phyloP scores from a whole-genome alignment of 495 filamentous ascomycete genomes.

The Penicillium robsamsonii region DNA sequence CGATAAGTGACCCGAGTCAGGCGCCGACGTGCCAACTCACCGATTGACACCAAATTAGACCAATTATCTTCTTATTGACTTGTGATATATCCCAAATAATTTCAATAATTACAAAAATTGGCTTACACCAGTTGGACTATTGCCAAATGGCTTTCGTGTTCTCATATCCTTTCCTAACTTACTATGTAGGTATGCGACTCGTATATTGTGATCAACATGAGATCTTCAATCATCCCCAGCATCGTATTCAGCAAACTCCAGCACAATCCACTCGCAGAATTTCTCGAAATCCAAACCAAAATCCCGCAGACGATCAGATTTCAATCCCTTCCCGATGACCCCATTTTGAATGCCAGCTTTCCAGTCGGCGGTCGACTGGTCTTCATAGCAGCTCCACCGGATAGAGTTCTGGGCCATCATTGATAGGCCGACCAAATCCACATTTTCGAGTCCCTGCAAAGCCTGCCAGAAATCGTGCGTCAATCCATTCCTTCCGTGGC shows the following conservation, averaged over 20 bases:
- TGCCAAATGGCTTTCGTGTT: background rate
- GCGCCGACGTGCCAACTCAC: slow-evolving; percentile 24
- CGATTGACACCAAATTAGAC: slow-evolving; percentile 7
- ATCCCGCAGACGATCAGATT: slow-evolving; percentile 68
- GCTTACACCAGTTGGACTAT: background rate
- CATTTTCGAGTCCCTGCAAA: slow-evolving; percentile 78
- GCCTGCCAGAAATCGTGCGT: slow-evolving; percentile 93
- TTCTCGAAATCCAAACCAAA: slow-evolving; percentile 81
- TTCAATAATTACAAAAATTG: background rate
- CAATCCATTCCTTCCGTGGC: slow-evolving; percentile 71
- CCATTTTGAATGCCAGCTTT: slow-evolving; percentile 67
- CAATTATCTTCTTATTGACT: background rate
- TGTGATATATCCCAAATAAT: background rate
- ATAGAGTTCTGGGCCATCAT: slow-evolving; percentile 90
- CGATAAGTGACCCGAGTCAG: slow-evolving; percentile 40
- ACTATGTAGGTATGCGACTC: background rate
- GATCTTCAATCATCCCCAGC: slow-evolving; percentile 33
- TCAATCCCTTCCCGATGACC: slow-evolving; percentile 66
- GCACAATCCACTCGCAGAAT: slow-evolving; percentile 88
- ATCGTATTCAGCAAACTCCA: slow-evolving; percentile 67
- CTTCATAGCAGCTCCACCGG: slow-evolving; percentile 83
- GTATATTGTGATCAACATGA: background rate
- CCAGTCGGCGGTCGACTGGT: slow-evolving; percentile 69
- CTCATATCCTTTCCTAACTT: background rate
- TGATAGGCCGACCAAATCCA: slow-evolving; percentile 68